Conservation (phyloP, 495 filamentous ascomycete genomes). For the Talaromyces trachyspermus region DNA sequence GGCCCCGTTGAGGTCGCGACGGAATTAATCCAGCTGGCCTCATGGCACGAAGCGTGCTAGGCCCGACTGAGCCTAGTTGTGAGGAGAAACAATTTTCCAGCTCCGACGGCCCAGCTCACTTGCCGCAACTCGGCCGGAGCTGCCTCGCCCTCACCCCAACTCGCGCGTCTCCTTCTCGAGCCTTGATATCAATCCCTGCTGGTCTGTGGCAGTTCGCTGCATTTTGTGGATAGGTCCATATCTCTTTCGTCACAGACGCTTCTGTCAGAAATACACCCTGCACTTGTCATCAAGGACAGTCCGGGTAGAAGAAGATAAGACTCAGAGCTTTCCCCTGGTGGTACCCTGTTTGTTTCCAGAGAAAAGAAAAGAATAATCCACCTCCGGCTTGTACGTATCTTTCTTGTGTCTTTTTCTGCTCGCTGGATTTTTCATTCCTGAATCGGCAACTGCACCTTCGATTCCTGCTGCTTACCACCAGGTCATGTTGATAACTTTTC, state of each 20-base stretch:
- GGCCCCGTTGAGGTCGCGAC: neutral
- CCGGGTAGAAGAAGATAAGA: constrained; percentile 9
- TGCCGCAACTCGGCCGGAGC: constrained; percentile 14
- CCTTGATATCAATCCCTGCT: constrained; percentile 9
- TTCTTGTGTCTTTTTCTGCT: constrained; percentile 8
- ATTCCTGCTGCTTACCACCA: neutral
- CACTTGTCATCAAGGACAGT: constrained; percentile 34
- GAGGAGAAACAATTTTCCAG: constrained; percentile 7
- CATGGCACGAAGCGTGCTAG: neutral
- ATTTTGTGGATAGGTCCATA: neutral
- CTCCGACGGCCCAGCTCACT: too few relatives aligned
- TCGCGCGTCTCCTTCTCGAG: constrained; percentile 16
- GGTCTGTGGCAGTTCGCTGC: constrained; percentile 9
- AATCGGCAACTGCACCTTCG: neutral
- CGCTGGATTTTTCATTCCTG: neutral
- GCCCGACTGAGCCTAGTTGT: neutral
- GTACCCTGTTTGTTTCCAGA: constrained; percentile 10
- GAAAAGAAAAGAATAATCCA: constrained; percentile 5
- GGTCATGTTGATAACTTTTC: neutral
- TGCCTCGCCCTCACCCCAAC: constrained; percentile 3
- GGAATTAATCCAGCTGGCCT: constrained; percentile 8
- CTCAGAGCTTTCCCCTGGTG: constrained; percentile 1
- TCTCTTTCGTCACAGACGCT: neutral
- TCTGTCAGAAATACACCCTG: constrained; percentile 19
- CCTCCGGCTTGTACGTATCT: constrained; percentile 44